Base-by-base conservation (phyloP, 257 asterid species). In the Nyctanthes arbortristis region DNA sequence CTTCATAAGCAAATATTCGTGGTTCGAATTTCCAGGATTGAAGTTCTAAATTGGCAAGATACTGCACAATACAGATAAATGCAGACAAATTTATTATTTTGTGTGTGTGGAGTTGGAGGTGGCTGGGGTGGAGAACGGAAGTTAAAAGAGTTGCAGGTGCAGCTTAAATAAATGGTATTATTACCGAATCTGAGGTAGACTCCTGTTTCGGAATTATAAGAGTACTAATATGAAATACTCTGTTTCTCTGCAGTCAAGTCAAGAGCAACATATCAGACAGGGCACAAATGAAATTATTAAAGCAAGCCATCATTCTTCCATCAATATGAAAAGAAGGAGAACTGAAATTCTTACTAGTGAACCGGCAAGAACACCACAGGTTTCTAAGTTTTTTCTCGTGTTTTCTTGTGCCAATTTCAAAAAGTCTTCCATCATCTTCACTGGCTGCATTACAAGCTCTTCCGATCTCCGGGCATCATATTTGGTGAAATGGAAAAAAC, bases 201-300 rank as follows among this genome's bases (percentile, higher is more conserved):
- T 85, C 88, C 69, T 85, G 90, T 84, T 85, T 85, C 45, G 90
- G 90, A 57, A 85, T 73, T 66, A 85, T 80, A 55, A 85, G 85
- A 29, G 85, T 80, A 25, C 84, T 80, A 52, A 85, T 77, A 54
- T 80, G 81, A 49, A 79, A 85, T 22, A 82, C 88, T 76, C 84
- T 75, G 69, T 85, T 80, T 73, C 65, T 75, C 90, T 85, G 82
- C 74, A 76, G 69, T 73, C 39, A 69, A 65, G 67, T 16, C 27
- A 69, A 79, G 69, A 54, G 66, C 32, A 65, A 61, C 25, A 34
- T 52, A 69, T 74, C 57, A 72, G 73, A 61, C 13, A 59, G 31
- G 32, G 39, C 20, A 18, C 27, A 35, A 16, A 25, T 7, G 13
- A 49, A 60, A 59, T 27, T 11, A 33, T 16, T 45, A 54, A 9